Base-by-base conservation (phyloP, 768 basidiomycete species). In the Kondoa malvinella region DNA sequence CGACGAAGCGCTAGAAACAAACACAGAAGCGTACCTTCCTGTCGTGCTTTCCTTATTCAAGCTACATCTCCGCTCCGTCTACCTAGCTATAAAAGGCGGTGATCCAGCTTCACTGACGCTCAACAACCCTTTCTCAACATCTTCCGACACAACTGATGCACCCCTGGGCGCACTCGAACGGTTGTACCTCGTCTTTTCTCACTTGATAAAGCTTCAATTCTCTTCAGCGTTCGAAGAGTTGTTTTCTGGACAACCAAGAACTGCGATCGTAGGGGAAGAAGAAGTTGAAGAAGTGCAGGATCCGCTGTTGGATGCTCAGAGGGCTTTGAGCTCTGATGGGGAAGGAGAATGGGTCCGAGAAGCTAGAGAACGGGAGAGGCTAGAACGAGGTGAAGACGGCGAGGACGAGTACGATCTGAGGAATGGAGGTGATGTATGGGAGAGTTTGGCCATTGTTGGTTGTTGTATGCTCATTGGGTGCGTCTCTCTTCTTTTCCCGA, bases 11-110 rank as follows among this genome's bases (percentile, higher is more conserved):
- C 77, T 88, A 57, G 89, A 92, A 71, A 89, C 88, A 2, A 92
- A 92, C 73, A 75, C 80, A 56, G 92, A 96, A 74, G 92, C 92
- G 0, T 91, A 89, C 75, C 79, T 96, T 27, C 92, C 94, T 0
- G 88, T 95, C 59, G 77, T 83, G 30, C 78, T 97, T 25, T 92
- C 90, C 1, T 79, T 97, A 50, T 78, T 83, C 64, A 89, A 88
- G 75, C 78, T 99, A 31, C 88, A 96, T 75, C 76, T 83, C 8
- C 84, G 86, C 21, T 92, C 89, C 73, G 78, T 90, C 63, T 92
- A 74, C 57, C 66, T 73, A 58, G 70, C 67, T 32, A 25, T 70
- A 26, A 68, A 33, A n/a, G 62, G 62, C n/a, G 66, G 69, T 15
- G 69, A 70, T 50, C 65, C 65, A 34, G 68, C 68, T 34, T 14